These are phyloP conservation scores for Ocimum tenuiflorum DNA, from an alignment of 257 asterid species.

Conservation along the genomic window DNA sequence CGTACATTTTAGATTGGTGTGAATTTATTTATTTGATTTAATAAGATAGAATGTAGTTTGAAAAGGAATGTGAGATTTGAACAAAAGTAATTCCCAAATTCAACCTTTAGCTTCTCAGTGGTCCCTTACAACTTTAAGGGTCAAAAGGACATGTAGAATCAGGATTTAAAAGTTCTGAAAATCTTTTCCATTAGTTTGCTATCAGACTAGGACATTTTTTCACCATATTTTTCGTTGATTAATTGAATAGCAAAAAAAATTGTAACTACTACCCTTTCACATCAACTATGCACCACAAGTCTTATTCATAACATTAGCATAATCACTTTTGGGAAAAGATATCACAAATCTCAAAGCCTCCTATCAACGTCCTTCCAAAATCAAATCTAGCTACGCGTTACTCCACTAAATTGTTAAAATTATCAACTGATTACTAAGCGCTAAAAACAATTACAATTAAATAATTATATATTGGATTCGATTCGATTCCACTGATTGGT, in stretches of 20 bases:
- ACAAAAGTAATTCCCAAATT: not conserved
- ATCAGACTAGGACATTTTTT: slow-evolving; percentile 21
- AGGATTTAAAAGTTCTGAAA: not conserved
- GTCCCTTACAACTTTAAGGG: slow-evolving; percentile 14
- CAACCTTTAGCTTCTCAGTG: not conserved
- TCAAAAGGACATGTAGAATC: slow-evolving; percentile 5
- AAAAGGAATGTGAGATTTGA: not conserved
- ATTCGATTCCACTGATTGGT: not conserved
- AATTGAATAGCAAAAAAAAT: slow-evolving; percentile 16
- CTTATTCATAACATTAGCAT: not conserved
- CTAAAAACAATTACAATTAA: too few species aligned
- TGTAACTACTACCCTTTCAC: slow-evolving; percentile 25
- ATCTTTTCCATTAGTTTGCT: slow-evolving; percentile 9
- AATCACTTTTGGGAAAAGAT: not conserved
- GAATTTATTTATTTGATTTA: not conserved
- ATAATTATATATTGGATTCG: not conserved
- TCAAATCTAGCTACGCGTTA: not conserved
- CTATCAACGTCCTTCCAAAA: not conserved
- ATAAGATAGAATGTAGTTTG: too few species aligned
- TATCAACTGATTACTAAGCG: too few species aligned
- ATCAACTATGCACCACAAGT: slow-evolving; percentile 18
- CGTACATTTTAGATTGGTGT: not conserved
- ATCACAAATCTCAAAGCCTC: not conserved
- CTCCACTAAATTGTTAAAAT: not conserved
- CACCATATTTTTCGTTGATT: slow-evolving; percentile 17